These are phyloP conservation scores for Suillus bovinus DNA, from an alignment of 768 basidiomycete genomes.

Conservation along the genomic window DNA sequence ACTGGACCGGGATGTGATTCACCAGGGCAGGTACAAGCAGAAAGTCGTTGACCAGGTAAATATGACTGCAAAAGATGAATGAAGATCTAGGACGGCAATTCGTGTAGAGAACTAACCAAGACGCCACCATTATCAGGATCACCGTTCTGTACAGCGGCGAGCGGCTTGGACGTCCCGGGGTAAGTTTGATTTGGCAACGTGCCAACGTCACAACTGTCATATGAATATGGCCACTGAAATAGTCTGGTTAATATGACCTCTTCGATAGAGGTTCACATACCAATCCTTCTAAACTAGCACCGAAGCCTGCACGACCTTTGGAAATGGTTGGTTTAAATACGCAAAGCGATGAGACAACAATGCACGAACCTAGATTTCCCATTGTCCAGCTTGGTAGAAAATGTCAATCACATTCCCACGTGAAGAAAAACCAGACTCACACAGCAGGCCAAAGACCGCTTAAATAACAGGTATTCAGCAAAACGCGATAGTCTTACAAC, in stretches of 20 bases:
- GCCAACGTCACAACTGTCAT: conserved; percentile 72
- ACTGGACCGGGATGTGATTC: conserved; percentile 62
- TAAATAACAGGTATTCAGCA: conserved; percentile 15
- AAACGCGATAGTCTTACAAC: background rate
- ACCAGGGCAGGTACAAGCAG: conserved; percentile 56
- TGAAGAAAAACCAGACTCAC: conserved; percentile 19
- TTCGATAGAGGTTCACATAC: conserved; percentile 38
- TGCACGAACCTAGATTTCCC: conserved; percentile 43
- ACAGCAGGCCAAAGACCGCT: conserved; percentile 53
- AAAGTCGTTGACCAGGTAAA: conserved; percentile 57
- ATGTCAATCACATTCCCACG: conserved; percentile 12
- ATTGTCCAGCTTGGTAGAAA: conserved; percentile 45
- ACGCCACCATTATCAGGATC: conserved; percentile 34
- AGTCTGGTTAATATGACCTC: conserved; percentile 15
- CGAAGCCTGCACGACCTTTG: conserved; percentile 53
- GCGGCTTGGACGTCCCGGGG: conserved; percentile 43
- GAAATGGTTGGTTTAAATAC: conserved; percentile 9
- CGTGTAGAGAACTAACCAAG: conserved; percentile 20
- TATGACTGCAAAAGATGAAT: conserved; percentile 36
- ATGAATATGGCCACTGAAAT: conserved; percentile 52
- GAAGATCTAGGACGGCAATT: background rate
- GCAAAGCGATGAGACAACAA: background rate
- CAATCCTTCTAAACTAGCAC: conserved; percentile 61
- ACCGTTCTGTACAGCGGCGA: conserved; percentile 41
- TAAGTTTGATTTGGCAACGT: conserved; percentile 75